Conservation (phyloP, 768 basidiomycete genomes). For the Pleurotus citrinopileatus region DNA sequence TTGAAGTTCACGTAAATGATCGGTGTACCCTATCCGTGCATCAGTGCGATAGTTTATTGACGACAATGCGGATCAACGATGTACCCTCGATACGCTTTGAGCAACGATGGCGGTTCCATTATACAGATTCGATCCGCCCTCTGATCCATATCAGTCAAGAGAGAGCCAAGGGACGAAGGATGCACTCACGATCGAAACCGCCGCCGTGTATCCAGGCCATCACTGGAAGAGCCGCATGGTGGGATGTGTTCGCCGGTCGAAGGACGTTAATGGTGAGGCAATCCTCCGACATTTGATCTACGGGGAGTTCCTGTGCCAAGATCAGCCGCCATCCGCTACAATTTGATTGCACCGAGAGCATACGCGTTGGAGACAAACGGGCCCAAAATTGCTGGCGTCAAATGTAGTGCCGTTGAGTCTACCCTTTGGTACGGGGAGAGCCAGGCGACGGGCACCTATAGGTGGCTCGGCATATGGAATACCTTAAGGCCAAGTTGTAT, state of each 20-base stretch:
- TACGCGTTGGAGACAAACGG: conserved; percentile 26
- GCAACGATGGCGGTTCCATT: conserved; percentile 27
- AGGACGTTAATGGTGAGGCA: conserved; percentile 45
- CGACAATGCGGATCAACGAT: not conserved
- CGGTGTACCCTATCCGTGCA: conserved; percentile 30
- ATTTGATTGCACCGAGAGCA: not conserved
- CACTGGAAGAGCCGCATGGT: conserved; percentile 31
- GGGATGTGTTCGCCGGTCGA: conserved; percentile 23
- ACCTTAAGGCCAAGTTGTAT: conserved; percentile 23
- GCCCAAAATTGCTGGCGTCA: conserved; percentile 26
- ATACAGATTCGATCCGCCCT: conserved; percentile 17
- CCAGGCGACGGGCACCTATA: conserved; percentile 43
- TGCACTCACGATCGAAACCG: conserved; percentile 20
- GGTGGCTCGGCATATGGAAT: conserved; percentile 58
- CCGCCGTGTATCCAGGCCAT: conserved; percentile 45
- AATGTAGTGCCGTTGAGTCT: conserved; percentile 20
- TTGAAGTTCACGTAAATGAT: conserved; percentile 48
- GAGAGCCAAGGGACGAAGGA: conserved; percentile 17
- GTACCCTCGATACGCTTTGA: conserved; percentile 23
- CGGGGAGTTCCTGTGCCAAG: not conserved
- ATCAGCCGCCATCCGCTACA: not conserved
- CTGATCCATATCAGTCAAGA: not conserved
- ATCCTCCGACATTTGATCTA: conserved; percentile 34
- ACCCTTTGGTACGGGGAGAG: conserved; percentile 33
- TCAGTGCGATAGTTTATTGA: not conserved